Evolutionary conservation across 257 asterid genomes (phyloP).

Genomic region (Sherardia arvensis): DNA sequence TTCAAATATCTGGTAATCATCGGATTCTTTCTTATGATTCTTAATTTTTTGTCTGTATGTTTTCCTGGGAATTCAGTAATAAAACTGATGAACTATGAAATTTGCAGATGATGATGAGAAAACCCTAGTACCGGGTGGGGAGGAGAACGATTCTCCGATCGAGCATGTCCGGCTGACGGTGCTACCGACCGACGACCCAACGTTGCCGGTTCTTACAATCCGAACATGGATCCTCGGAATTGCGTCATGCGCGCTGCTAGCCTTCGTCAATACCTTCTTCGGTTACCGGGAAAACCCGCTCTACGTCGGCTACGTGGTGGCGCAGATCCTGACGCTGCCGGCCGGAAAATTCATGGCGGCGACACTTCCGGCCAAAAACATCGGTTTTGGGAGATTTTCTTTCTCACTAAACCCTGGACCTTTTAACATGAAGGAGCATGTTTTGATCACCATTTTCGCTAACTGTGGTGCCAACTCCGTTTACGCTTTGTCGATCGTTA

Average conservation of each 20-base stretch:
- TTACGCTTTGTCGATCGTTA: slow-evolving; percentile 43
- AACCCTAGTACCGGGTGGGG: not conserved
- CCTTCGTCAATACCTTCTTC: not conserved
- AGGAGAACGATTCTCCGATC: not conserved
- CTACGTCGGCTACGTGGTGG: not conserved
- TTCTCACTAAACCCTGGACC: slow-evolving; percentile 62
- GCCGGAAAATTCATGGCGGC: slow-evolving; percentile 11
- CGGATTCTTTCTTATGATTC: not conserved
- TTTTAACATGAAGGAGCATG: slow-evolving; percentile 59
- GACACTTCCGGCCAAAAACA: slow-evolving; percentile 25
- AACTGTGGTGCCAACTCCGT: slow-evolving; percentile 37
- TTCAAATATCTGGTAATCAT: not conserved
- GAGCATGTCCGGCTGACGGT: not conserved
- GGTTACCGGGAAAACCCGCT: not conserved
- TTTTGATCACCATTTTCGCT: slow-evolving; percentile 54
- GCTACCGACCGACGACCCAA: not conserved
- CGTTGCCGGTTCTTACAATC: not conserved
- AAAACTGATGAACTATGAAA: no score
- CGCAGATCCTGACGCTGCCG: not conserved
- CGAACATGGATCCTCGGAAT: not conserved
- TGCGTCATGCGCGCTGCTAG: not conserved
- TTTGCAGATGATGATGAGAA: not conserved
- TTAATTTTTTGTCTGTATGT: no score
- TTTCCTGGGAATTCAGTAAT: not conserved
- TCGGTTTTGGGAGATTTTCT: slow-evolving; percentile 21